Evolutionary conservation across 2,329 filamentous ascomycete species (phyloP), one percentile per base, ranked within the genome.

Genomic region (Alternaria sp.): DNA sequence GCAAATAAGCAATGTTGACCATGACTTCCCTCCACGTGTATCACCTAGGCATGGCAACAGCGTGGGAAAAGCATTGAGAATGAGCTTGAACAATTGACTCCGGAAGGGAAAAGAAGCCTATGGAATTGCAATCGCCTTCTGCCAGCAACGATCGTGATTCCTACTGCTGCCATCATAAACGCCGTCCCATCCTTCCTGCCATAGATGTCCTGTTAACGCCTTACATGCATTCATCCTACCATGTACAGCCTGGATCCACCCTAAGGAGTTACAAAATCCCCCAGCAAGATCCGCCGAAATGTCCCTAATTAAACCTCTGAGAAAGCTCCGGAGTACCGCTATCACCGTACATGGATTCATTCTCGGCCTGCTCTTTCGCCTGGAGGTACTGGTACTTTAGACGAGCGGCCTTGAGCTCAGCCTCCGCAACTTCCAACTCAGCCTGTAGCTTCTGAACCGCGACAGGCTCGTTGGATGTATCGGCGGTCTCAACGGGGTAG

Each of bases 401-500:
- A 12, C 70, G 67, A 7, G 69, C 67, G 46, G 71, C 61, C 44
- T 65, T 68, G 18, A 77, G 67, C 58, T 77, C 74, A 8, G 74
- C 74, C 52, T 78, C 73, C 2, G 73, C 74, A n/a, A 73, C 58
- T 32, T 76, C 71, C 9, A 77, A 43, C 50, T 77, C 69, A 9
- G 70, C 70, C 54, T 74, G 65, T 2, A 77, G 57, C 50, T 68
- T 66, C 59, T 72, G 68, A 2, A 71, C 68, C 6, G 65, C 67
- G 16, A 74, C 57, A 16, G 70, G 62, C 53, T 71, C 63, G 10
- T 58, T 61, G 18, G 67, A 68, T 3, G 56, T 46, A 8, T 62
- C 50, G 14, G 64, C 53, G 5, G 54, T 36, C 20, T 64, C 52
- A 14, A 44, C 30, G 4, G 59, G 53, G 20, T 45, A 59, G 12